phyloP scores from a whole-genome alignment of 257 asterid species.

The Parsonsia alboflavescens region DNA sequence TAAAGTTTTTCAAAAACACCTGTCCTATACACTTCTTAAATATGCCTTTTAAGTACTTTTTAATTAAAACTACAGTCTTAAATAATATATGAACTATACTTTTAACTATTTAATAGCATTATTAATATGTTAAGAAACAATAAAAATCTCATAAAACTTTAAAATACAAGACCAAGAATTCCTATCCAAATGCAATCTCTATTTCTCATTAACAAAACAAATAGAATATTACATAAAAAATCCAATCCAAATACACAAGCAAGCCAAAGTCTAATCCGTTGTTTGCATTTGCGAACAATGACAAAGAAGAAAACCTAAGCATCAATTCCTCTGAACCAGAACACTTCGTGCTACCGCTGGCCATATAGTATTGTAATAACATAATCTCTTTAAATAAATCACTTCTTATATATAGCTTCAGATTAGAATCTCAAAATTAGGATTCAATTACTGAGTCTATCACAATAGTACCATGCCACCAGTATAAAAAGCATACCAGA shows the following conservation, averaged over 20 bases:
- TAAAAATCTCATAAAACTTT: too few relatives aligned
- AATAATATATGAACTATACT: too few relatives aligned
- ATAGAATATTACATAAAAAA: neutral
- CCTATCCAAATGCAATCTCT: too few relatives aligned
- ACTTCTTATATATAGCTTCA: neutral
- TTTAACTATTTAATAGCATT: too few relatives aligned
- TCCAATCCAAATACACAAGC: too few relatives aligned
- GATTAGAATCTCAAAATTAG: neutral
- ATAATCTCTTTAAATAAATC: neutral
- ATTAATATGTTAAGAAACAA: too few relatives aligned
- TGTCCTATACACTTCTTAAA: too few relatives aligned
- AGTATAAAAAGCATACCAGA: conserved; percentile 52
- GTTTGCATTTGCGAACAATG: neutral
- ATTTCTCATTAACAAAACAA: neutral
- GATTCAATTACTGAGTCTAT: neutral
- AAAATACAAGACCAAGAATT: too few relatives aligned
- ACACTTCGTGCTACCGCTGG: neutral
- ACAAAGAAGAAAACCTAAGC: neutral
- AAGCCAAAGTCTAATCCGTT: neutral
- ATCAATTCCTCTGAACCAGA: neutral
- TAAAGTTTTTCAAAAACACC: too few relatives aligned
- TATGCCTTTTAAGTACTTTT: too few relatives aligned
- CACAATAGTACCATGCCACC: neutral
- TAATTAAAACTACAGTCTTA: too few relatives aligned
- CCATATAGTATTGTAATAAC: neutral